Base-by-base conservation (phyloP, 768 basidiomycete genomes). In the Auriculariales sp. region DNA sequence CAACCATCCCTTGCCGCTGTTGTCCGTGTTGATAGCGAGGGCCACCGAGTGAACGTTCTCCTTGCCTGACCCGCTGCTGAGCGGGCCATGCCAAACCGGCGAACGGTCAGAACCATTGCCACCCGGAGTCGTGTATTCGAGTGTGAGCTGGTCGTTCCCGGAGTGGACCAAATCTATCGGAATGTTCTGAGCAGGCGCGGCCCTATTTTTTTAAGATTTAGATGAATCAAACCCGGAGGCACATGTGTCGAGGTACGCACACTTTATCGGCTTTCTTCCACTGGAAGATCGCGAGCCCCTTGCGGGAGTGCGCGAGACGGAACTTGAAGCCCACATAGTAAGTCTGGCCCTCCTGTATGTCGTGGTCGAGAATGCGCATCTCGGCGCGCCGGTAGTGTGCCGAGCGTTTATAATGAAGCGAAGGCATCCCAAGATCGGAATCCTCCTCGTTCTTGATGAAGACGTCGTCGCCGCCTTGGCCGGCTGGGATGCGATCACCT, bases 361-460 rank as follows among this genome's bases (percentile, higher is more conserved):
- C 39, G 22, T 44, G 39, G 39, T 44, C 39, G 39, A 44, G 39
- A 9, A 44, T 44, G 22, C 39, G 39, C 39, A 44, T 24, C 39
- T 44, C 39, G 7, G 39, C 39, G 17, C 39, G 39, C 6, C 39
- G 17, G 22, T n/a, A 44, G 1, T 44, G 39, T 25, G 17, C 39
- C 6, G 39, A 44, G 22, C 39, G 39, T 25, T 44, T 44, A 19
- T 44, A 44, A 25, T 44, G 39, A 12, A 44, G 39, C 19, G 39
- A 19, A 12, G 39, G 39, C 39, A 19, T 19, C 4, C 22, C 22
- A 12, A 44, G 39, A 5, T 19, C 22, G 19, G 6, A n/a, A 17
- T 44, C 39, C 1, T 4, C 27, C 39, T 44, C 39, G 39, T 19
- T 4, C 39, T 44, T 44, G 39, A 44, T 44, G 39, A 44, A 44